Conservation (phyloP, 768 basidiomycete genomes). For the Kwoniella bestiolae region DNA sequence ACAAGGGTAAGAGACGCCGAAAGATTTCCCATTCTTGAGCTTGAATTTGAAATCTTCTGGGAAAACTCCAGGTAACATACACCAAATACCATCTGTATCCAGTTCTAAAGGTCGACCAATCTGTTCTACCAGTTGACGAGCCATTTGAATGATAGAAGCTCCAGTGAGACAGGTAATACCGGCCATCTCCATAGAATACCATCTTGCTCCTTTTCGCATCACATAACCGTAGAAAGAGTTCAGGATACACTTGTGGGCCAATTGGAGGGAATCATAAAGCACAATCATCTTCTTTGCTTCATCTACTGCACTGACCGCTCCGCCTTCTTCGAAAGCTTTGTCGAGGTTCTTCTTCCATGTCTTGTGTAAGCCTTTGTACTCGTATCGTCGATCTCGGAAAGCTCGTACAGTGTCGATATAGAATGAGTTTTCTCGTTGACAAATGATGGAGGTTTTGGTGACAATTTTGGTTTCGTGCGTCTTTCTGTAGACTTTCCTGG, state of each 20-base stretch:
- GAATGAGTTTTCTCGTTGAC: constrained; percentile 97
- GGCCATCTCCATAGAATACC: constrained; percentile 99
- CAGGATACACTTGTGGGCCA: constrained; percentile 98
- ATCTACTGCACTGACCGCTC: constrained; percentile 80
- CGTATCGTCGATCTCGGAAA: constrained; percentile 96
- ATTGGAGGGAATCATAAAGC: constrained; percentile 94
- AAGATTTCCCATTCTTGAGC: constrained; percentile 79
- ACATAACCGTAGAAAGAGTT: constrained; percentile 99
- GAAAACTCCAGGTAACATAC: constrained; percentile 97
- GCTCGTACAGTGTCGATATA: constrained; percentile 97
- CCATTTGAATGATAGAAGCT: constrained; percentile 98
- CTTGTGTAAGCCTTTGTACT: constrained; percentile 97
- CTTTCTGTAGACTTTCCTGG: constrained; percentile 97
- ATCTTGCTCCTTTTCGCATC: constrained; percentile 98
- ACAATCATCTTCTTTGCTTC: constrained; percentile 99
- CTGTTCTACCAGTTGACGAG: constrained; percentile 92
- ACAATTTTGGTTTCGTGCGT: constrained; percentile 96
- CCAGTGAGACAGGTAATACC: constrained; percentile 98
- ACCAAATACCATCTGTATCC: constrained; percentile 99
- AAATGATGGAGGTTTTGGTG: constrained; percentile 90
- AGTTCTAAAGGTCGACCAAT: constrained; percentile 95
- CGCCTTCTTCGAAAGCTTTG: constrained; percentile 67
- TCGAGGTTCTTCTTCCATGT: constrained; percentile 99
- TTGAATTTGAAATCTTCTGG: constrained; percentile 98
- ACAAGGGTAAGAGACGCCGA: constrained; percentile 93